phyloP scores from a whole-genome alignment of 495 filamentous ascomycete genomes.

The Penicillium daleae region DNA sequence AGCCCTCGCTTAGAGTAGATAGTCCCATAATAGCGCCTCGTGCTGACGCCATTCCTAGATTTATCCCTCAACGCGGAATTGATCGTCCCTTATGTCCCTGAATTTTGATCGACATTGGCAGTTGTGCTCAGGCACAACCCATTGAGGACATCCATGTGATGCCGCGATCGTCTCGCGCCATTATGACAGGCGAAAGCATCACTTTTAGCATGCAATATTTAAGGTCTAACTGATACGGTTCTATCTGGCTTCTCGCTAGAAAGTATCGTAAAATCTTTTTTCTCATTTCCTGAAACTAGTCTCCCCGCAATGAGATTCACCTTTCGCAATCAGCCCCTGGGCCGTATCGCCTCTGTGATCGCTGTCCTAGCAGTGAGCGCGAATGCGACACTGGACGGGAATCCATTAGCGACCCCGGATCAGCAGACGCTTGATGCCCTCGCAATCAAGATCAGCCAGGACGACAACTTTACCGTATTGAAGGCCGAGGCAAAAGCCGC shows the following conservation, averaged over 20 bases:
- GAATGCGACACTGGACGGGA: neutral
- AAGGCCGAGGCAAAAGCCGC: conserved; percentile 23
- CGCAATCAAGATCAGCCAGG: conserved; percentile 17
- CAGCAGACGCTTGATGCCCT: conserved; percentile 15
- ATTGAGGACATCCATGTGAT: neutral
- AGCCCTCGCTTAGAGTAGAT: neutral
- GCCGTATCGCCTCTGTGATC: neutral
- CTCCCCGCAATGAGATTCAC: neutral
- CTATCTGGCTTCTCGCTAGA: too few species aligned
- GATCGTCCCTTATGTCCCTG: neutral
- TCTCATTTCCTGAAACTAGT: neutral
- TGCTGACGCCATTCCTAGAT: neutral
- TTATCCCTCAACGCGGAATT: neutral
- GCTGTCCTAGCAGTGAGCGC: neutral
- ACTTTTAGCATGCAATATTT: neutral
- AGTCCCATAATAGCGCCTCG: neutral
- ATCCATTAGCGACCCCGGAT: conserved; percentile 22
- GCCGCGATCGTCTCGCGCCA: conserved; percentile 7
- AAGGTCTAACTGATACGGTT: neutral
- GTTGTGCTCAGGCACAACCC: neutral
- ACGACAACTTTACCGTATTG: conserved; percentile 19
- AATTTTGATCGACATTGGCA: neutral
- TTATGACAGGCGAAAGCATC: conserved; percentile 4
- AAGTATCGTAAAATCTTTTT: neutral
- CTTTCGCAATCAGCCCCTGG: neutral